Conservation (phyloP, 2,329 filamentous ascomycete genomes). For the Berkeleyomyces rouxiae region DNA sequence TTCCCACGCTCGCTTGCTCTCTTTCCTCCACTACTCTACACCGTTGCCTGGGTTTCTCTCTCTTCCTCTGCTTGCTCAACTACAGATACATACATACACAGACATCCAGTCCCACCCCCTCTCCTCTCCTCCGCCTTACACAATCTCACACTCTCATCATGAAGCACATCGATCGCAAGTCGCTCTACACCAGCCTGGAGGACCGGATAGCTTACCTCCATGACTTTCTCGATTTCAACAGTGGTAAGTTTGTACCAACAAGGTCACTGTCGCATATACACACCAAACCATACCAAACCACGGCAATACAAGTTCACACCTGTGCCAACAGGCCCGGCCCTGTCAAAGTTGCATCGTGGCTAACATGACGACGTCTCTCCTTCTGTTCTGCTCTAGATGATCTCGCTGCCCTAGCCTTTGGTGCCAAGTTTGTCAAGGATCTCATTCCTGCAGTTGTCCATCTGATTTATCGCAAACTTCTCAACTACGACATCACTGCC, state of each 20-base stretch:
- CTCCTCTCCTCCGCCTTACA: background rate
- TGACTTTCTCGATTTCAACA: constrained; percentile 58
- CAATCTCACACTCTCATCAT: constrained; percentile 17
- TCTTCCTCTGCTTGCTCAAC: background rate
- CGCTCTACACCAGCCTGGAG: constrained; percentile 55
- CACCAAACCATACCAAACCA: background rate
- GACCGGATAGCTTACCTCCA: constrained; percentile 56
- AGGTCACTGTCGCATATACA: background rate
- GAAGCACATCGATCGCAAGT: constrained; percentile 51
- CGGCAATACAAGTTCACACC: no score
- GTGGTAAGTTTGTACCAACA: constrained; percentile 32
- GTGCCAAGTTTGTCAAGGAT: constrained; percentile 63
- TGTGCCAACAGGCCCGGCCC: background rate
- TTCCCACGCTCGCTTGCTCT: background rate
- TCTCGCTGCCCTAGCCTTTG: constrained; percentile 51
- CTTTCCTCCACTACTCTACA: background rate
- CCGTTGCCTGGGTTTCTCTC: background rate
- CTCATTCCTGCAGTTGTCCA: constrained; percentile 71
- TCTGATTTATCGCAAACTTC: constrained; percentile 67
- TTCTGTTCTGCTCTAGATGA: constrained; percentile 35
- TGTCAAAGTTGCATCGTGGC: background rate
- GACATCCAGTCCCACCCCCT: background rate
- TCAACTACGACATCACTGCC: constrained; percentile 68
- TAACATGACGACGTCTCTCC: background rate
- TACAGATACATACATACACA: background rate